Evolutionary conservation across 2,329 filamentous ascomycete species (phyloP).

Genomic region (Cladophialophora yegresii): DNA sequence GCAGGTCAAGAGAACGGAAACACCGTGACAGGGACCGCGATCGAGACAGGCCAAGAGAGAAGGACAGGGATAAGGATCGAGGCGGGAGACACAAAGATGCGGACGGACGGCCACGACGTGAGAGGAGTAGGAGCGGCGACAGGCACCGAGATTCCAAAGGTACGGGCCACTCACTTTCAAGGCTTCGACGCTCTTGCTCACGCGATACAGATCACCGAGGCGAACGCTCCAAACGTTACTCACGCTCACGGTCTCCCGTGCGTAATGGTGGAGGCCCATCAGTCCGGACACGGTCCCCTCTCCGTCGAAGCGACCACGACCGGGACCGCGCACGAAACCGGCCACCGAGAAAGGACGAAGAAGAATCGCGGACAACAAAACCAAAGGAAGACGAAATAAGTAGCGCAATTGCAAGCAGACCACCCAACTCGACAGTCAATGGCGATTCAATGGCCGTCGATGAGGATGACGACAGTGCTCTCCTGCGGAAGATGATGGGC

Average conservation of each 20-base stretch:
- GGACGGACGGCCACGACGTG: slow-evolving; percentile 45
- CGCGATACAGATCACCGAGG: slow-evolving; percentile 28
- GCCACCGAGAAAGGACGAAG: slow-evolving; percentile 38
- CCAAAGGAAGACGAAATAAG: slow-evolving; percentile 32
- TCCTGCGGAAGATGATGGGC: slow-evolving; percentile 85
- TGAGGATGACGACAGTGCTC: slow-evolving; percentile 61
- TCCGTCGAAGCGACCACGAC: slow-evolving; percentile 37
- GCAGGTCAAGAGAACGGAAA: slow-evolving; percentile 47
- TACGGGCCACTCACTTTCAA: slow-evolving; percentile 34
- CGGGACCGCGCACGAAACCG: slow-evolving; percentile 36
- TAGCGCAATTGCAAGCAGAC: slow-evolving; percentile 17
- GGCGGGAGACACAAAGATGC: slow-evolving; percentile 43
- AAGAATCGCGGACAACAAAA: slow-evolving; percentile 37
- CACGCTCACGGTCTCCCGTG: slow-evolving; percentile 38
- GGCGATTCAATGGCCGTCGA: slow-evolving; percentile 47
- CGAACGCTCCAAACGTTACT: slow-evolving; percentile 39
- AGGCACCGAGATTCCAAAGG: slow-evolving; percentile 45
- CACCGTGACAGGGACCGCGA: slow-evolving; percentile 35
- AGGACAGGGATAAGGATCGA: slow-evolving; percentile 24
- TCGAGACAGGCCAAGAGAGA: slow-evolving; percentile 22
- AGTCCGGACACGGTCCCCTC: slow-evolving; percentile 44
- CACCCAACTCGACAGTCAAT: slow-evolving; percentile 33
- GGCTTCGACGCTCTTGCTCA: slow-evolving; percentile 15
- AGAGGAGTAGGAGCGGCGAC: slow-evolving; percentile 39
- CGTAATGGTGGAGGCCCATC: slow-evolving; percentile 44